phyloP scores from a whole-genome alignment of 2,329 filamentous ascomycete species.

The Lachnellula subtilissima region DNA sequence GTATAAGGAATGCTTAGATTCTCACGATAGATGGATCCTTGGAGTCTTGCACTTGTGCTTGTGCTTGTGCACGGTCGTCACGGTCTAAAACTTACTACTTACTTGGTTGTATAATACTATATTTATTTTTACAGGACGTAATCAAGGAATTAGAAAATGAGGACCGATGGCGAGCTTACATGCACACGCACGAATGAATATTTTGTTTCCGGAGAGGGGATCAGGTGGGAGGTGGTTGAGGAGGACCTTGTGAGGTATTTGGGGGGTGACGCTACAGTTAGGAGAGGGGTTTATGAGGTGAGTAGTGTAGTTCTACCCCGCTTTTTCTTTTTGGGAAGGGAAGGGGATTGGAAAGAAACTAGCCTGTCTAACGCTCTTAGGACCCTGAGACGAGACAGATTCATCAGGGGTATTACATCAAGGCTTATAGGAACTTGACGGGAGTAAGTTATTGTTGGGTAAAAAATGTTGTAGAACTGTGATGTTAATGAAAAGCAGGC shows the following conservation, averaged over 20 bases:
- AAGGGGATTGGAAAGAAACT: no score
- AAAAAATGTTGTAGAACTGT: not conserved
- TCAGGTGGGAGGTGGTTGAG: not conserved
- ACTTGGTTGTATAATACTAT: not conserved
- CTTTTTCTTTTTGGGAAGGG: not conserved
- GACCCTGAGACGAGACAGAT: conserved; percentile 52
- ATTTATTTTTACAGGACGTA: not conserved
- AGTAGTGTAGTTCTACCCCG: no score
- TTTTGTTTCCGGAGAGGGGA: not conserved
- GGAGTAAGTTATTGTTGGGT: not conserved
- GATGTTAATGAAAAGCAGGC: conserved; percentile 31
- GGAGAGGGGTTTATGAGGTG: not conserved
- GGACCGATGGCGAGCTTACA: not conserved
- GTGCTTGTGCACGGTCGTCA: not conserved
- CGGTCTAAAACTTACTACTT: not conserved
- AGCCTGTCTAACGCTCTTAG: conserved; percentile 29
- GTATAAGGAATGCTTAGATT: no score
- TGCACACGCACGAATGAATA: not conserved
- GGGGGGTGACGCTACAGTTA: not conserved
- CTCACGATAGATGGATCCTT: no score
- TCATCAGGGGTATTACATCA: conserved; percentile 68
- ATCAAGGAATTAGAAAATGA: not conserved
- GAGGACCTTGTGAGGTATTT: not conserved
- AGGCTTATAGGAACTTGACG: conserved; percentile 59
- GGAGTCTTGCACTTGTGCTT: not conserved